Conservation (phyloP, 345 rosid genomes). For the Citrus reticulata region DNA sequence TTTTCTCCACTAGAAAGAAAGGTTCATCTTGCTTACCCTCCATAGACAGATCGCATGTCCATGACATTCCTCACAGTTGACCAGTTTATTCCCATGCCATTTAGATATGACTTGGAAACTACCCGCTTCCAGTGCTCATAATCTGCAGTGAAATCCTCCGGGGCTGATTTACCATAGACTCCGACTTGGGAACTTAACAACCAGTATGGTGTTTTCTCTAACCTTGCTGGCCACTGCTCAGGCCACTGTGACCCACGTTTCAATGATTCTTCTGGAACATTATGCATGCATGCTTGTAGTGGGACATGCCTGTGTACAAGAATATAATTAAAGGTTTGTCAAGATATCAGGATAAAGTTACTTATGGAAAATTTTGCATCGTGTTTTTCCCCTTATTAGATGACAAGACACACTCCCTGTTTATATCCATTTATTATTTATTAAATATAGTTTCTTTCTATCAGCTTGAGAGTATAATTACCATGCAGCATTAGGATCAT, state of each 20-base stretch:
- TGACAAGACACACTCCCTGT: neutral
- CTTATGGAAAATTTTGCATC: neutral
- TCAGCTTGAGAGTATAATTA: slow-evolving; percentile 18
- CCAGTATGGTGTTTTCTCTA: slow-evolving; percentile 84
- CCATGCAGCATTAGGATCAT: slow-evolving; percentile 97
- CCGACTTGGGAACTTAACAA: slow-evolving; percentile 58
- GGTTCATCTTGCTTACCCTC: slow-evolving; percentile 59
- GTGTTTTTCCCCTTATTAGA: neutral
- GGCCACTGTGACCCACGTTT: slow-evolving; percentile 96
- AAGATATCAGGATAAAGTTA: neutral
- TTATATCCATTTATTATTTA: neutral
- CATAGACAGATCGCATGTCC: slow-evolving; percentile 97
- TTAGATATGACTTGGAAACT: slow-evolving; percentile 75
- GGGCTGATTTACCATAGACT: slow-evolving; percentile 43
- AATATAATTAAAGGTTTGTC: slow-evolving; percentile 7
- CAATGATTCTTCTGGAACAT: slow-evolving; percentile 48
- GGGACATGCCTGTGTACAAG: slow-evolving; percentile 67
- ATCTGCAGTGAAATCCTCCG: slow-evolving; percentile 80
- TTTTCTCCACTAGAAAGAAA: neutral
- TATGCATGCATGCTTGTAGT: slow-evolving; percentile 90
- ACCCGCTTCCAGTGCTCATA: slow-evolving; percentile 86
- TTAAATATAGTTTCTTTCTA: neutral
- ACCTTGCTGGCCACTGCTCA: slow-evolving; percentile 84
- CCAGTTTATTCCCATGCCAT: slow-evolving; percentile 89
- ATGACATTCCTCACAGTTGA: slow-evolving; percentile 76